Base-by-base conservation (phyloP, 148 eudicot genomes). In the Cornus controversa region DNA sequence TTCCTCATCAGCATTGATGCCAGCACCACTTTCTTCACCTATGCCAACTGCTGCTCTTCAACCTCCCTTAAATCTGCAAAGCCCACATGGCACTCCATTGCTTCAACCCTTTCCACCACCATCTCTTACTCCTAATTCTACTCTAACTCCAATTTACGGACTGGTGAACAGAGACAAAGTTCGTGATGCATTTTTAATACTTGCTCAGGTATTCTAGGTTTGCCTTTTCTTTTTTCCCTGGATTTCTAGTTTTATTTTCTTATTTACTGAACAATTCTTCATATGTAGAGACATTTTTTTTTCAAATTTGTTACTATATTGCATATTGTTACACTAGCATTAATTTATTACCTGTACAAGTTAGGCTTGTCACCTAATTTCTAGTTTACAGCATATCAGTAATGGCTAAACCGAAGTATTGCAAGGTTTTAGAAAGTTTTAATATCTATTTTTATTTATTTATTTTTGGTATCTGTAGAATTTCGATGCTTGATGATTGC, bases 31-130 rank as follows among this genome's bases (percentile, higher is more conserved):
- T 37, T 75, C 89, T 24, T 79, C 90, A 10, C 76, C 90, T 37
- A 47, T 82, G 75, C 86, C 87, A 57, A 69, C 80, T 73, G 34
- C 82, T 81, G 64, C 90, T 60, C 83, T 80, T 63, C 96, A 90
- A 63, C 88, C 89, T 57, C 84, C 91, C 57, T 66, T 85, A 80
- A 81, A 87, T 80, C 67, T 81, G 25, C 96, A 88, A 45, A 85
- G 89, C 16, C 85, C 87, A 22, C 86, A 82, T 67, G 93, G 96
- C 45, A 81, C 88, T 73, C 93, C 96, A 27, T 58, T 92, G 86
- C 96, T 92, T 73, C 96, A 92, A 79, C 93, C 96, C 65, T 92
- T 88, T 69, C 96, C 93, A 57, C 96, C 96, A 31, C 84, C 89
- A 20, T 88, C 89, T 74, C 90, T 91, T 75, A 90, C 96, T 28